Evolutionary conservation across 257 asterid species (phyloP).

Genomic region (Echium plantagineum): DNA sequence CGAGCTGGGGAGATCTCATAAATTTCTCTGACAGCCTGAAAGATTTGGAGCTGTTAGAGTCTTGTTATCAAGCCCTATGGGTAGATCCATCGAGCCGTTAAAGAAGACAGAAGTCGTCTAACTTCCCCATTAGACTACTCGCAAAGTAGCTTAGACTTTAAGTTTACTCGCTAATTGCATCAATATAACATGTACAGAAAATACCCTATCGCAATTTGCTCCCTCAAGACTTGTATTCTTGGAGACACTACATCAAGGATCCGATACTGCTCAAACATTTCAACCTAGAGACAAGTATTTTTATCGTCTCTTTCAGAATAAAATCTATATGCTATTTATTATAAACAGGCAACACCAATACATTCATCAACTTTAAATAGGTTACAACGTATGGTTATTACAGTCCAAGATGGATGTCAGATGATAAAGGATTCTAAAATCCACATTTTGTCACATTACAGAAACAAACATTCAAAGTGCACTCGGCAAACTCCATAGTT

Average conservation of each 20-base stretch:
- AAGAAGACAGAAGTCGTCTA: background rate
- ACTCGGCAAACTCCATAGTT: background rate
- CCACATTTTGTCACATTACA: background rate
- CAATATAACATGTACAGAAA: background rate
- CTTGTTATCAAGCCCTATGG: background rate
- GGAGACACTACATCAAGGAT: background rate
- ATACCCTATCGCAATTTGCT: background rate
- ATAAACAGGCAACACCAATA: too few relatives aligned
- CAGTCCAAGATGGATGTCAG: too few relatives aligned
- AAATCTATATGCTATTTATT: too few relatives aligned
- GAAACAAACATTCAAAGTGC: background rate
- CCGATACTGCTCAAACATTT: background rate
- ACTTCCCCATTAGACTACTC: background rate
- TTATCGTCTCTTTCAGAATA: too few relatives aligned
- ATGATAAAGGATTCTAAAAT: too few relatives aligned
- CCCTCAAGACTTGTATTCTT: background rate
- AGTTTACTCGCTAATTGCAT: background rate
- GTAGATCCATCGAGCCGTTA: background rate
- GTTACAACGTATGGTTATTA: too few relatives aligned
- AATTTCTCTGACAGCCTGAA: constrained; percentile 88
- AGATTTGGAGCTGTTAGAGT: constrained; percentile 2
- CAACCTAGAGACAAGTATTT: background rate
- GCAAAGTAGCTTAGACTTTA: background rate
- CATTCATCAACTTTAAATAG: too few relatives aligned
- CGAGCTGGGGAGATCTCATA: constrained; percentile 87